These are phyloP conservation scores for Talaromyces albobiverticillius DNA, from an alignment of 2,329 filamentous ascomycete genomes.

Conservation along the genomic window DNA sequence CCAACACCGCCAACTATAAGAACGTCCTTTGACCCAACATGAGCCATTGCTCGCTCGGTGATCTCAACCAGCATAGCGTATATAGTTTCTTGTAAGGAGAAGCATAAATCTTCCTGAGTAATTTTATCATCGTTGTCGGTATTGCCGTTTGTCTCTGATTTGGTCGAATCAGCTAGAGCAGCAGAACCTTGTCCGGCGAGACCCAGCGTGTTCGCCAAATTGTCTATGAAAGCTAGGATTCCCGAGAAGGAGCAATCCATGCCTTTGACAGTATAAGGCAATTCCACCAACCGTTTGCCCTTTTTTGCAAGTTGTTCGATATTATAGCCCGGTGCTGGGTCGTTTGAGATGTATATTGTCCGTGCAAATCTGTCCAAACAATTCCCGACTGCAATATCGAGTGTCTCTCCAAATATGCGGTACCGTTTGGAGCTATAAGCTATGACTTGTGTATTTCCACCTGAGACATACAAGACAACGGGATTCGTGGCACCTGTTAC, in stretches of 20 bases:
- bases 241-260: conserved; percentile 98
- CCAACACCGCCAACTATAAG: conserved; percentile 94
- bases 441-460: conserved; percentile 97
- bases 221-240: conserved; percentile 79
- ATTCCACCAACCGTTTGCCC: conserved; percentile 69
- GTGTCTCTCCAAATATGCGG: conserved; percentile 94
- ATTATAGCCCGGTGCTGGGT: conserved; percentile 95
- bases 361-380: conserved; percentile 94
- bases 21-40: conserved; percentile 87
- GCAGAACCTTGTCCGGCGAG: conserved; percentile 30
- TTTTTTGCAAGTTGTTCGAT: conserved; percentile 90
- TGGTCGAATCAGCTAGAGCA: conserved; percentile 51
- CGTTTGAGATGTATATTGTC: conserved; percentile 86
- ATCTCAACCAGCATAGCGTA: conserved; percentile 98
- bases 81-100: conserved; percentile 91
- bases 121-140: conserved; percentile 42
- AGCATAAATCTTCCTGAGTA: conserved; percentile 83
- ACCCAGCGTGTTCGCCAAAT: conserved; percentile 60
- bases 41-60: conserved; percentile 96
- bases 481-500: conserved; percentile 90
- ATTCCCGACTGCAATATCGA: conserved; percentile 97
- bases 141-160: conserved; percentile 26
- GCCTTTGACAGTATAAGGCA: conserved; percentile 95
- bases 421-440: conserved; percentile 93
- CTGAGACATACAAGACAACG: conserved; percentile 91